Conservation (phyloP, 2,329 filamentous ascomycete species). For the Bipolaris victoriae region DNA sequence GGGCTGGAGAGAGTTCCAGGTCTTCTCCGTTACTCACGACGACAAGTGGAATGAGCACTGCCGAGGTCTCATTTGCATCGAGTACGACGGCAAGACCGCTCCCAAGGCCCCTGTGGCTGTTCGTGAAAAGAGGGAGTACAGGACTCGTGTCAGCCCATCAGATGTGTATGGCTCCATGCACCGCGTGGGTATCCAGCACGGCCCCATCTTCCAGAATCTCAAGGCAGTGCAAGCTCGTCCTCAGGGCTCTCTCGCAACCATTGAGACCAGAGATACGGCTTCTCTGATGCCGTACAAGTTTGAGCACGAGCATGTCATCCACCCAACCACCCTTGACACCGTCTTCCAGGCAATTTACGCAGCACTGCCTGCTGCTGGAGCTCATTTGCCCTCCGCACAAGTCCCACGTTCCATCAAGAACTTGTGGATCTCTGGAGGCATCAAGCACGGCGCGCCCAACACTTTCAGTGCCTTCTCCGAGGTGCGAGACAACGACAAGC, state of each 20-base stretch:
- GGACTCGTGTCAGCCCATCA: background rate
- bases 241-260: background rate
- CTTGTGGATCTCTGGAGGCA: background rate
- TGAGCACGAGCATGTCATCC: background rate
- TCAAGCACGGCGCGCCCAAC: background rate
- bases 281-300: background rate
- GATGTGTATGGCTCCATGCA: background rate
- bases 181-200: background rate
- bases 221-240: background rate
- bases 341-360: background rate
- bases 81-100: background rate
- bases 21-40: background rate
- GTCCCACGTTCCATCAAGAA: background rate
- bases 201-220: background rate
- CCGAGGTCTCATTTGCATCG: background rate
- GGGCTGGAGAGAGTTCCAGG: background rate
- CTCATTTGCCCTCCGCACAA: background rate
- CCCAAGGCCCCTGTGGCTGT: background rate
- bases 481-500: background rate
- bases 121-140: background rate
- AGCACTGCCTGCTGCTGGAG: background rate
- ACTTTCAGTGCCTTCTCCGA: background rate
- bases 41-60: background rate
- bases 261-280: background rate
- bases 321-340: background rate